A percentile compares a stretch with the other conserved stretches of the same genome.
These are phyloP conservation scores for Daucus carota DNA, from an alignment of 129 eudicot genomes.

Conservation along the genomic window DNA sequence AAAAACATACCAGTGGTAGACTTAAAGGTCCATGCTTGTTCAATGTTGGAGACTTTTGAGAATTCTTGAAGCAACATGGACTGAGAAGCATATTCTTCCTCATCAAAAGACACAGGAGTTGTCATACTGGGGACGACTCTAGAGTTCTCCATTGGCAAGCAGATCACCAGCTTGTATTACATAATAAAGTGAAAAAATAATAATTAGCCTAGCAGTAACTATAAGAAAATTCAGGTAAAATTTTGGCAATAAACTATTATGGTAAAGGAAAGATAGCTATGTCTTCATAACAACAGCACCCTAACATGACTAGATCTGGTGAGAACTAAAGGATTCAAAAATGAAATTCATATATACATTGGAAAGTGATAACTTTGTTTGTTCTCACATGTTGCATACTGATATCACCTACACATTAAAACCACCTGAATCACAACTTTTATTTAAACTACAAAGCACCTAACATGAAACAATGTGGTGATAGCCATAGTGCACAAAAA, in stretches of 20 bases:
- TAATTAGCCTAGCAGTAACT: not conserved
- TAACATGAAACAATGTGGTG: not conserved
- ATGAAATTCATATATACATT: not conserved
- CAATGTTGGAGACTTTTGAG: slow-evolving; percentile 47
- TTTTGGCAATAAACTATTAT: not conserved
- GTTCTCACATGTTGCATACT: not conserved
- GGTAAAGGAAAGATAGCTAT: not conserved
- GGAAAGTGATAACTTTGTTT: not conserved
- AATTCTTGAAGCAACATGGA: slow-evolving; percentile 64
- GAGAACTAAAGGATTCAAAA: not conserved
- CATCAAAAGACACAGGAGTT: slow-evolving; percentile 16
- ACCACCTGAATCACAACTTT: not conserved
- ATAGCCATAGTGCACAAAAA: not conserved
- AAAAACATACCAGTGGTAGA: slow-evolving; percentile 41
- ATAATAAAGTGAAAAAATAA: not conserved
- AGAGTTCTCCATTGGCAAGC: slow-evolving; percentile 39
- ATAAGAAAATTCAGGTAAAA: not conserved
- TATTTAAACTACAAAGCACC: not conserved
- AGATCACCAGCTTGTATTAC: not conserved
- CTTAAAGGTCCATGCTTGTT: slow-evolving; percentile 70
- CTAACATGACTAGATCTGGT: not conserved
- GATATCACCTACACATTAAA: not conserved
- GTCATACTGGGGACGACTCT: slow-evolving; percentile 26
- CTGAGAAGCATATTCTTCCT: slow-evolving; percentile 63
- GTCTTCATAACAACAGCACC: not conserved